Base-by-base conservation (phyloP, 2,329 filamentous ascomycete species). In the Aspergillus sp. region DNA sequence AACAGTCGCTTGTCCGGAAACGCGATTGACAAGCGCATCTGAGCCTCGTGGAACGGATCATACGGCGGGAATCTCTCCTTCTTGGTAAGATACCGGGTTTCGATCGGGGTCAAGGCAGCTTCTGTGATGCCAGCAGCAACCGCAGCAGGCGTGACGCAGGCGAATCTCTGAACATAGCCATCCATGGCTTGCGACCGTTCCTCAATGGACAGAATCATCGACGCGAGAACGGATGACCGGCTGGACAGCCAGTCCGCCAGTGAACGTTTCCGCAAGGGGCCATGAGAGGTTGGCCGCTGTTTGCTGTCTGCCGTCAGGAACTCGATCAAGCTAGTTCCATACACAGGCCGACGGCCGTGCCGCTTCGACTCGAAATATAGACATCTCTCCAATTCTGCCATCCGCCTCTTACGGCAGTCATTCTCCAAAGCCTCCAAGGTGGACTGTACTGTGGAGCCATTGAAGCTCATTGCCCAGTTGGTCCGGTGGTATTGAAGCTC, bases 1-100 rank as follows among this genome's bases (percentile, higher is more conserved):
- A 99, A 78, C n/a, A 99, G 83, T 32, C 94, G 84, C 69, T 92
- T 96, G 70, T 99, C 94, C 0, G 95, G 94, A 68, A 99, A 99
- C 42, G 96, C 94, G 56, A 99, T 97, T 3, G 90, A 95, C 14
- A 95, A 80, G 19, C 91, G 88, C 82, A 96, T 94, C 16, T 93
- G 89, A 13, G 93, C 85, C 72, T 96, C 91, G 62, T 99, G 94
- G 81, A 94, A 97, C 0, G 92, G 91, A 66, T 99, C 93, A 1
- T 79, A 72, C 0, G 81, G 78, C 9, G 81, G 67, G 60, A 81
- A 77, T 57, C 81, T 80, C 7, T 82, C 81, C 64, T 68, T 67
- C 9, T 62, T 66, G 13, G 67, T 70, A 47, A 73, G 62, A 32
- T 70, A 65, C 19, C 66, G 77, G 3, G 85, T 83, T 49, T 86